phyloP scores from a whole-genome alignment of 1,284 basidiomycete species.

The Microbotryomycetes sp. region DNA sequence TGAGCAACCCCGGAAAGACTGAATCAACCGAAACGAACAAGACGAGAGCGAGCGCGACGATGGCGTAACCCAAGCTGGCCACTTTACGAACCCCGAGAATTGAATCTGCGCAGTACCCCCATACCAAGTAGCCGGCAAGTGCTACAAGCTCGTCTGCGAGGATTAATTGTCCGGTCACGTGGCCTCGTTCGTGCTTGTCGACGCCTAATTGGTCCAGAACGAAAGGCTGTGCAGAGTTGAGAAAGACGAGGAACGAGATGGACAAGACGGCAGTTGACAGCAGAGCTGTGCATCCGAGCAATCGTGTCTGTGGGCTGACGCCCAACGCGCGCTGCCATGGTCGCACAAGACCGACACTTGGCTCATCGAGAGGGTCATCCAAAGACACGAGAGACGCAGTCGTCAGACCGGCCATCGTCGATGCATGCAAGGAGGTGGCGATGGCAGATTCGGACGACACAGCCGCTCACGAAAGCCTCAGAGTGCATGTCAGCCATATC shows the following conservation, averaged over 20 bases:
- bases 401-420: not conserved
- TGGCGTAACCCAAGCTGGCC: constrained; percentile 7
- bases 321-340: not conserved
- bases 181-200: not conserved
- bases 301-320: not conserved
- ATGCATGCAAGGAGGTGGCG: not conserved
- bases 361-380: not conserved
- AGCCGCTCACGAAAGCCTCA: too few relatives aligned
- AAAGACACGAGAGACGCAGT: not conserved
- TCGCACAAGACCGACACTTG: not conserved
- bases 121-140: constrained; percentile 16
- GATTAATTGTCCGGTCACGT: constrained; percentile 18
- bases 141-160: constrained; percentile 31
- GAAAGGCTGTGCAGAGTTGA: constrained; percentile 25
- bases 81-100: constrained; percentile 7
- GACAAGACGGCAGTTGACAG: constrained; percentile 10
- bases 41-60: constrained; percentile 9
- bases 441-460: too few relatives aligned
- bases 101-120: constrained; percentile 4
- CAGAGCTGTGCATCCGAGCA: not conserved
- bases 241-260: constrained; percentile 29
- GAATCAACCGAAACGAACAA: constrained; percentile 8
- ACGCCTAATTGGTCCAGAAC: constrained; percentile 13
- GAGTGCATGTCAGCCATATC: too few relatives aligned
- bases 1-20: constrained; percentile 13